A percentile compares a stretch with the other conserved stretches of the same genome.
phyloP scores from a whole-genome alignment of 1,139 yeast species.

The Sugiyamaella pinicola region DNA sequence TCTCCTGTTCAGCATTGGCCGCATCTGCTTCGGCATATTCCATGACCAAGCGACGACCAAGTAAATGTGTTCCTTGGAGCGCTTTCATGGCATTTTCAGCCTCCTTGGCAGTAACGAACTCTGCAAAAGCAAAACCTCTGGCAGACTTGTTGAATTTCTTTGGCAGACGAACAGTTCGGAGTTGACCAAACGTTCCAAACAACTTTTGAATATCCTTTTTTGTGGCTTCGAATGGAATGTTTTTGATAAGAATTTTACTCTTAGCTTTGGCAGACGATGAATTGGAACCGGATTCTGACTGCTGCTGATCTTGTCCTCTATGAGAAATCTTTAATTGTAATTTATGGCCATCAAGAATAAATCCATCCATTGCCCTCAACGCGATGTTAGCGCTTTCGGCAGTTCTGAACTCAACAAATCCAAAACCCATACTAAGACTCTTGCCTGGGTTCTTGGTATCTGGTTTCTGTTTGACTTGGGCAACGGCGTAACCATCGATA shows the following conservation, averaged over 20 bases:
- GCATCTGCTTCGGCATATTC: constrained; percentile 87
- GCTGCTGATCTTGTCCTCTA: constrained; percentile 51
- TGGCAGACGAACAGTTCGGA: constrained; percentile 94
- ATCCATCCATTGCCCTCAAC: constrained; percentile 71
- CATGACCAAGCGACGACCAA: constrained; percentile 95
- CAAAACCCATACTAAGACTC: constrained; percentile 91
- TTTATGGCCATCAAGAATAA: constrained; percentile 84
- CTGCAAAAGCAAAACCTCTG: constrained; percentile 98
- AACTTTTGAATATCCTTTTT: constrained; percentile 88
- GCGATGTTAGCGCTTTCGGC: constrained; percentile 80
- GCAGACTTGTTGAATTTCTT: constrained; percentile 93
- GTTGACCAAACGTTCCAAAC: constrained; percentile 90
- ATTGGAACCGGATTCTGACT: constrained; percentile 23
- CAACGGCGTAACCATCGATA: constrained; percentile 72
- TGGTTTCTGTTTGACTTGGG: constrained; percentile 84
- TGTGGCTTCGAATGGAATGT: constrained; percentile 94
- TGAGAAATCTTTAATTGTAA: constrained; percentile 86
- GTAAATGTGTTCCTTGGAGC: constrained; percentile 91
- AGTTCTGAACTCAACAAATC: constrained; percentile 86
- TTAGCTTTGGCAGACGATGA: constrained; percentile 45
- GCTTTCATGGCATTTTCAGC: constrained; percentile 96
- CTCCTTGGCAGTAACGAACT: constrained; percentile 82
- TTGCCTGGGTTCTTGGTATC: constrained; percentile 73
- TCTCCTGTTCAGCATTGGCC: constrained; percentile 84
- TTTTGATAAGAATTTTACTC: constrained; percentile 88